These are phyloP conservation scores for Teratosphaeria destructans DNA, from an alignment of 2,329 filamentous ascomycete genomes.

Conservation along the genomic window DNA sequence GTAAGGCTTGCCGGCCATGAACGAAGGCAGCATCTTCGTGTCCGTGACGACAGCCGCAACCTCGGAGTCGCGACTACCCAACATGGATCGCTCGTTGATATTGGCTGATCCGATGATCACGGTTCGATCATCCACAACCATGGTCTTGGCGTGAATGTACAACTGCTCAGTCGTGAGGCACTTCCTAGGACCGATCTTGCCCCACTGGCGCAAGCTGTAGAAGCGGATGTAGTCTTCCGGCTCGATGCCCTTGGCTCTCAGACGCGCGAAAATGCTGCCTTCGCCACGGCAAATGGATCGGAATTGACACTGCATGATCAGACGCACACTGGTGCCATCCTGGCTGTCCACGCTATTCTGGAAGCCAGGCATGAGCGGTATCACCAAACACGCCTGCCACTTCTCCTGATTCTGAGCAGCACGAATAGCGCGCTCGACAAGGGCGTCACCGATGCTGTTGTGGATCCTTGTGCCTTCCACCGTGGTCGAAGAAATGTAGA, in stretches of 20 bases:
- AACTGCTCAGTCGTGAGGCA: constrained; percentile 87
- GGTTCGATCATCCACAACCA: constrained; percentile 87
- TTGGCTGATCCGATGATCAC: constrained; percentile 95
- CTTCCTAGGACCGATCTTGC: constrained; percentile 73
- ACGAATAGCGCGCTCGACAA: constrained; percentile 82
- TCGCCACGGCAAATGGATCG: constrained; percentile 91
- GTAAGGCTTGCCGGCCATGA: constrained; percentile 83
- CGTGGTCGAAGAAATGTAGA: constrained; percentile 89
- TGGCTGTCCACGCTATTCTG: constrained; percentile 92
- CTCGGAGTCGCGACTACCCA: constrained; percentile 86
- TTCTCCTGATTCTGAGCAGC: constrained; percentile 75
- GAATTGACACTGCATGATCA: constrained; percentile 97
- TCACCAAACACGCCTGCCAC: constrained; percentile 82
- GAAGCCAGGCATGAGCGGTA: constrained; percentile 96
- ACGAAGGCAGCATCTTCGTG: constrained; percentile 83
- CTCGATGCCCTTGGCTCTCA: constrained; percentile 70
- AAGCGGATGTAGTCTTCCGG: constrained; percentile 94
- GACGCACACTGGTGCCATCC: constrained; percentile 83
- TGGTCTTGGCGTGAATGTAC: constrained; percentile 96
- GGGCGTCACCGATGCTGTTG: constrained; percentile 87
- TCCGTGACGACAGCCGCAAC: constrained; percentile 83
- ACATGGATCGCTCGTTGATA: constrained; percentile 95
- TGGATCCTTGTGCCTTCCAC: constrained; percentile 78
- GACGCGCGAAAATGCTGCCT: constrained; percentile 78
- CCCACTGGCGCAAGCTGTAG: constrained; percentile 87